Percentiles rank a stretch among this genome's conserved stretches.
These are phyloP conservation scores for Cladosporium sp. DNA, from an alignment of 2,329 filamentous ascomycete species.

Conservation along the genomic window DNA sequence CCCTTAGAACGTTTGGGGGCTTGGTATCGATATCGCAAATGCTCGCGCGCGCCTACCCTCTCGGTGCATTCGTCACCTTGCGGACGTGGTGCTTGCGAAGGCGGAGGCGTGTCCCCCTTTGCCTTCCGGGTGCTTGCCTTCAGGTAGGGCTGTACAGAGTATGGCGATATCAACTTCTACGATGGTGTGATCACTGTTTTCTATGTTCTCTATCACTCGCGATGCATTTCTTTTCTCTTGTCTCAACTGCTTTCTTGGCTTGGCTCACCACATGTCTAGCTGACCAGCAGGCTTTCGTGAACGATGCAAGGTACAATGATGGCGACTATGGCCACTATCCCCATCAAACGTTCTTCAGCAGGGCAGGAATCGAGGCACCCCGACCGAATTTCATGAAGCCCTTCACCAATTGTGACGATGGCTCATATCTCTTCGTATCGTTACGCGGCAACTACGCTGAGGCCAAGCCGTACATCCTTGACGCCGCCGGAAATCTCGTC, in stretches of 20 bases:
- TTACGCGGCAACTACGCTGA: slow-evolving; percentile 31
- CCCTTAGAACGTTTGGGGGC: slow-evolving; percentile 3
- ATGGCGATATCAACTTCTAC: slow-evolving; percentile 12
- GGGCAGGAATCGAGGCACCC: slow-evolving; percentile 38
- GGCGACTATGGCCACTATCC: slow-evolving; percentile 42
- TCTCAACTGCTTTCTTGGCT: neutral
- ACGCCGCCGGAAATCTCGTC: slow-evolving; percentile 27
- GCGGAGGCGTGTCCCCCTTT: neutral
- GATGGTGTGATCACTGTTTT: slow-evolving; percentile 5
- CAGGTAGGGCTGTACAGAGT: neutral
- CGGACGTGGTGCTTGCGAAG: slow-evolving; percentile 10
- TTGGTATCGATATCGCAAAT: slow-evolving; percentile 1
- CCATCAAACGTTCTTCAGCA: slow-evolving; percentile 39
- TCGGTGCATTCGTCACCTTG: slow-evolving; percentile 1
- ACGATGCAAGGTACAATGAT: slow-evolving; percentile 37
- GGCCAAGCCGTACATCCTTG: slow-evolving; percentile 27
- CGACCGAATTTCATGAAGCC: slow-evolving; percentile 35
- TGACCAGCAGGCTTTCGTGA: slow-evolving; percentile 27
- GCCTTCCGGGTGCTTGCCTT: neutral
- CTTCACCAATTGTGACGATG: slow-evolving; percentile 37
- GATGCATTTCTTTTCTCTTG: neutral
- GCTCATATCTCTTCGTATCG: slow-evolving; percentile 34
- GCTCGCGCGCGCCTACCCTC: slow-evolving; percentile 3
- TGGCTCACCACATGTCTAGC: slow-evolving; percentile 20
- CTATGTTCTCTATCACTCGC: neutral